Percentiles rank a stretch among this genome's conserved stretches.
Evolutionary conservation across 805 yeast genomes (phyloP).

Genomic region (Saturnispora quitensis): DNA sequence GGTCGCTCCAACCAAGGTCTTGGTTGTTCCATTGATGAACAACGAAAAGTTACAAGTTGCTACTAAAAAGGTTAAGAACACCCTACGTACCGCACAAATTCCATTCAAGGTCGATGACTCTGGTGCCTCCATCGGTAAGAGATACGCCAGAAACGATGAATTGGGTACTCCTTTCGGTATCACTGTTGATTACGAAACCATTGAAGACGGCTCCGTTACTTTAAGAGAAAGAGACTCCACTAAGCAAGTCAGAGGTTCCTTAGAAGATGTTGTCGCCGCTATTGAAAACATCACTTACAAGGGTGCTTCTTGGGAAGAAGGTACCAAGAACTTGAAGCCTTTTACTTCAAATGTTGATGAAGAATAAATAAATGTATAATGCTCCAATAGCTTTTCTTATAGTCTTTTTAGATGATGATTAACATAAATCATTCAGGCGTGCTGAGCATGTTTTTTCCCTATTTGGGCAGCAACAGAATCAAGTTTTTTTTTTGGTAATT

Average conservation of each 20-base stretch:
- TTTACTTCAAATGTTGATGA: conserved; percentile 63
- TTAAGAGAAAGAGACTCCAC: conserved; percentile 97
- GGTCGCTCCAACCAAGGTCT: conserved; percentile 96
- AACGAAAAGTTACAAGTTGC: conserved; percentile 73
- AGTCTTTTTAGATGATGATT: background rate
- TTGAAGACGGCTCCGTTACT: conserved; percentile 80
- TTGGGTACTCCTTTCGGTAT: conserved; percentile 98
- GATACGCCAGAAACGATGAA: conserved; percentile 97
- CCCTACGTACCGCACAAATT: conserved; percentile 70
- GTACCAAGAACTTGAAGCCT: conserved; percentile 60
- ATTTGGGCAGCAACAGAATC: background rate
- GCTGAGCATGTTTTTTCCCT: background rate
- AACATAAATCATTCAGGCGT: background rate
- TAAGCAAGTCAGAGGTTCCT: conserved; percentile 88
- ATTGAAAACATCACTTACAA: conserved; percentile 66
- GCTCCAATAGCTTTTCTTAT: background rate
- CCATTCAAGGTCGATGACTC: conserved; percentile 97
- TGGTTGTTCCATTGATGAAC: conserved; percentile 87
- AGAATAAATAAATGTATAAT: conserved; percentile 11
- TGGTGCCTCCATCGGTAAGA: conserved; percentile 93
- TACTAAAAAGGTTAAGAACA: conserved; percentile 56
- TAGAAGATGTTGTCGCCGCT: conserved; percentile 60
- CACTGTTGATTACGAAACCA: conserved; percentile 91
- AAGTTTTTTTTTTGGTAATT: background rate
- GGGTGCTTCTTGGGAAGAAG: conserved; percentile 77